Percentiles rank a stretch among this genome's conserved stretches.
These are phyloP conservation scores for Trichoderma virens DNA, from an alignment of 495 filamentous ascomycete species.

Conservation along the genomic window DNA sequence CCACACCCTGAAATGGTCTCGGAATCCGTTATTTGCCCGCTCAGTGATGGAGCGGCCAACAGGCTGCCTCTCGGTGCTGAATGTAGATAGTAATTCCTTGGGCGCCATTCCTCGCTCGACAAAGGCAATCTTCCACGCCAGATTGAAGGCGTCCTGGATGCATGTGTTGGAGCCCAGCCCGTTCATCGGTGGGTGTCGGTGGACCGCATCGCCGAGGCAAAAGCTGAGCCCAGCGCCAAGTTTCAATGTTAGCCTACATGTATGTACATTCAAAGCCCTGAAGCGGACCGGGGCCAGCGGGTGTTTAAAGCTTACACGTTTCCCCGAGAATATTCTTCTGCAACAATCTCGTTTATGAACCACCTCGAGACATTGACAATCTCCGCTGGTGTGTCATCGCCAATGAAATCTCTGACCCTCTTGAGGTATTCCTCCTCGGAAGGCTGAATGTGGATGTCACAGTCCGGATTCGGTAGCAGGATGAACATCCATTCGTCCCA, in stretches of 20 bases:
- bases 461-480: constrained; percentile 26
- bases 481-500: constrained; percentile 43
- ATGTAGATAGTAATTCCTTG: constrained; percentile 23
- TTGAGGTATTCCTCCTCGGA: constrained; percentile 29
- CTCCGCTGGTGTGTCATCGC: constrained; percentile 36
- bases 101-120: constrained; percentile 30
- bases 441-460: constrained; percentile 24
- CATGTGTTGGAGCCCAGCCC: constrained; percentile 43
- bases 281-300: too few species aligned
- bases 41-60: constrained; percentile 31
- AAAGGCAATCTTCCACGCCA: constrained; percentile 41
- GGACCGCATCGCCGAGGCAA: constrained; percentile 40
- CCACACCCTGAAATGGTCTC: constrained; percentile 27
- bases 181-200: constrained; percentile 41
- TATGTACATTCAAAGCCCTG: too few species aligned
- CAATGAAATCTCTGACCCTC: constrained; percentile 41
- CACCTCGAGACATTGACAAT: constrained; percentile 32
- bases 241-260: too few species aligned
- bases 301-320: constrained; percentile 29
- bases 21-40: constrained; percentile 31
- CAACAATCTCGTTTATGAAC: constrained; percentile 36
- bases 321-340: constrained; percentile 33
- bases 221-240: too few species aligned
- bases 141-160: constrained; percentile 42
- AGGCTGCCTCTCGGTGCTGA: constrained; percentile 33